phyloP scores from a whole-genome alignment of 2,329 filamentous ascomycete genomes.

The Beauveria rudraprayagi region DNA sequence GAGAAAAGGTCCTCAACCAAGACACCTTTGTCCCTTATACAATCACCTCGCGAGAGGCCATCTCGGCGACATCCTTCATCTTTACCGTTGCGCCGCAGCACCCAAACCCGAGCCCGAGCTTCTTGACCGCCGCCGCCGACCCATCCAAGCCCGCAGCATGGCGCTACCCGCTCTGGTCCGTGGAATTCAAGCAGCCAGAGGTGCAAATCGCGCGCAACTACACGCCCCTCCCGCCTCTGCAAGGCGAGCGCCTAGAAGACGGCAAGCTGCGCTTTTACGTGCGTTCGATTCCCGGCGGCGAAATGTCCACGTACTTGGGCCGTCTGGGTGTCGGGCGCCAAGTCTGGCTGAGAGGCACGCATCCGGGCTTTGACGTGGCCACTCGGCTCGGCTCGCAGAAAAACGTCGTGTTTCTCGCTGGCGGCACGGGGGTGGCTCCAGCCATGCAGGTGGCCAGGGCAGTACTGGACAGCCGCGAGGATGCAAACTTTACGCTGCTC shows the following conservation, averaged over 20 bases:
- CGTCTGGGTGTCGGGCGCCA: conserved; percentile 51
- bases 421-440: conserved; percentile 86
- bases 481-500: conserved; percentile 54
- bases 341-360: conserved; percentile 73
- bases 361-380: conserved; percentile 53
- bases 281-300: conserved; percentile 68
- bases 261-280: conserved; percentile 64
- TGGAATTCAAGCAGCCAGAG: conserved; percentile 91
- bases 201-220: conserved; percentile 88
- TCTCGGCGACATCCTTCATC: conserved; percentile 62
- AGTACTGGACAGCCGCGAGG: conserved; percentile 36
- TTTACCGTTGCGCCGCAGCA: conserved; percentile 50
- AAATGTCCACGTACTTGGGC: conserved; percentile 78
- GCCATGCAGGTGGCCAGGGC: conserved; percentile 72
- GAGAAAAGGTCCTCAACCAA: conserved; percentile 40
- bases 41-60: conserved; percentile 50
- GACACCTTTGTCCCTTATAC: conserved; percentile 58
- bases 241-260: conserved; percentile 21
- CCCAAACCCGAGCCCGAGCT: conserved; percentile 21
- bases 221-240: conserved; percentile 65
- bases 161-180: conserved; percentile 65
- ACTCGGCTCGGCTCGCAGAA: conserved; percentile 22
- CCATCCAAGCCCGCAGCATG: conserved; percentile 19
- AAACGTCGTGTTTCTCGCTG: conserved; percentile 74
- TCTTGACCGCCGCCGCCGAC: conserved; percentile 15